Evolutionary conservation across 2,329 filamentous ascomycete species (phyloP), one percentile per base, ranked within the genome.

Genomic region (Scytalidium lignicola): DNA sequence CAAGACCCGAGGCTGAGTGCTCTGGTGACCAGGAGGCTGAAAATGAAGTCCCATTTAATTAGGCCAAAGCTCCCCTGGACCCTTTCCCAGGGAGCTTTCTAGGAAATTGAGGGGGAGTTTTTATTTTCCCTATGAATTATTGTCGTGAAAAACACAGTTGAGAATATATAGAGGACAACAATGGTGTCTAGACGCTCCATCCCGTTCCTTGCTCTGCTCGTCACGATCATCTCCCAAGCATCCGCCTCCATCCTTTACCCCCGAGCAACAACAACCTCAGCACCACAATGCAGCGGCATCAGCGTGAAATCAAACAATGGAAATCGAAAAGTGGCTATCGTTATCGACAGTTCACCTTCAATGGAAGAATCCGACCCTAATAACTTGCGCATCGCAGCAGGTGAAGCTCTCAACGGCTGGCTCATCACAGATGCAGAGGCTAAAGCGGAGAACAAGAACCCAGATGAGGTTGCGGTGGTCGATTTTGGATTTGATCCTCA

Each of bases 281-380:
- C 32, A 37, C n/a, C n/a, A 37, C 10, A 13, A 13, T 37, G 32
- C 32, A 17, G 32, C n/a, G 32, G 32, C 32, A 37, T 37, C 32
- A 37, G 32, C 45, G 41, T 44, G 13, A 44, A 45, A 41, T 45
- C 47, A 15, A 49, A 45, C 21, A 55, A 58, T 52, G 59, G 58
- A 32, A 49, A 57, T 45, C 52, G 58, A 18, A 60, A 61, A 44
- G 56, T 61, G 12, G 59, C 51, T 41, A 56, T 62, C 26, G 59
- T 61, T 8, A 54, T 62, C 48, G 59, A 62, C 45, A 53, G 48
- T n/a, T 58, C 57, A 1, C 50, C 53, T 3, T 60, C 59, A 22
- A 61, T 60, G 57, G 13, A 18, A 15, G 28, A 22, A 18, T 50
- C 46, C 10, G 59, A 62, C 39, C 59, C 55, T 4, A 19, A 40